These are phyloP conservation scores for Fusarium neocosmosporiellum DNA, from an alignment of 2,329 filamentous ascomycete genomes.

Conservation along the genomic window DNA sequence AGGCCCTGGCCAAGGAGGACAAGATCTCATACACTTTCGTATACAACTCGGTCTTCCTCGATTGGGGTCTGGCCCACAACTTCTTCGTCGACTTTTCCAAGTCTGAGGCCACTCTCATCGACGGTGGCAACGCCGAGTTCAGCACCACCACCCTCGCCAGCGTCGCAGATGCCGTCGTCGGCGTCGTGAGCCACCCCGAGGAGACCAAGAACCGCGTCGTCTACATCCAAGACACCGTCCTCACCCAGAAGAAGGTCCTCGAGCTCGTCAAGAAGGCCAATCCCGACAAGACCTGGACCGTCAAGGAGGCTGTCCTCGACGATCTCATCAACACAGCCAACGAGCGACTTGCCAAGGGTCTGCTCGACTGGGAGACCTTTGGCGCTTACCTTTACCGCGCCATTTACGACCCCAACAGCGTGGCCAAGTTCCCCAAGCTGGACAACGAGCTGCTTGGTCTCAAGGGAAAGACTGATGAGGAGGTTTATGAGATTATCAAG, in stretches of 20 bases:
- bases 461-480: slow-evolving; percentile 53
- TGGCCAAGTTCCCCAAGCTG: slow-evolving; percentile 48
- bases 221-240: slow-evolving; percentile 56
- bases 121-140: slow-evolving; percentile 62
- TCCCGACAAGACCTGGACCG: slow-evolving; percentile 58
- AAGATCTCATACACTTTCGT: slow-evolving; percentile 66
- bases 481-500: slow-evolving; percentile 50
- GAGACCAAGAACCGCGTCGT: slow-evolving; percentile 65
- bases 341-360: slow-evolving; percentile 46
- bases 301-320: slow-evolving; percentile 50
- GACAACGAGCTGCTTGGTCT: slow-evolving; percentile 61
- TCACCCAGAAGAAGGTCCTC: slow-evolving; percentile 59
- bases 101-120: slow-evolving; percentile 56
- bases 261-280: slow-evolving; percentile 60
- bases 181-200: slow-evolving; percentile 59
- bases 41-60: slow-evolving; percentile 67
- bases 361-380: slow-evolving; percentile 46
- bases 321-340: slow-evolving; percentile 43
- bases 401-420: slow-evolving; percentile 49
- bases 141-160: slow-evolving; percentile 59
- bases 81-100: slow-evolving; percentile 57
- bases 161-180: slow-evolving; percentile 60
- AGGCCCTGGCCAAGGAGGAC: slow-evolving; percentile 52
- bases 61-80: slow-evolving; percentile 60
- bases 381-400: slow-evolving; percentile 47